Conservation (phyloP, 768 basidiomycete species). For the Collybia sp. region DNA sequence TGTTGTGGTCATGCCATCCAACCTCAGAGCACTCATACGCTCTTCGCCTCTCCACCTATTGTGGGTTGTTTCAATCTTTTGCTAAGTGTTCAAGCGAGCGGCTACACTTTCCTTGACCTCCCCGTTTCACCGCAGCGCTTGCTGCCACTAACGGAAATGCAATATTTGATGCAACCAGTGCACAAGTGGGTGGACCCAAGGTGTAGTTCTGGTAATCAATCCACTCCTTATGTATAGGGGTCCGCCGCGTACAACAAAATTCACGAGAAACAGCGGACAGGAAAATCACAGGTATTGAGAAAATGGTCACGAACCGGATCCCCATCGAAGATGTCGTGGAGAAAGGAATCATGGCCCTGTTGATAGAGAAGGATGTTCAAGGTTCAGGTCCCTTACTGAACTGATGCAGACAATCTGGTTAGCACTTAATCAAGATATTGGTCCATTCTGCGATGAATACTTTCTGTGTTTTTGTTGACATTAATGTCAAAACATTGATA, state of each 20-base stretch:
- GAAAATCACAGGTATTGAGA: constrained; percentile 31
- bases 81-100: too few relatives aligned
- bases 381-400: constrained; percentile 18
- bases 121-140: constrained; percentile 15
- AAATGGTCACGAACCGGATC: constrained; percentile 38
- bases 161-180: constrained; percentile 42
- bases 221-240: constrained; percentile 16
- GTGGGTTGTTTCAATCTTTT: too few relatives aligned
- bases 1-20: too few relatives aligned
- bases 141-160: constrained; percentile 23
- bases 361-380: constrained; percentile 35
- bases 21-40: too few relatives aligned
- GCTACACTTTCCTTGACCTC: too few relatives aligned
- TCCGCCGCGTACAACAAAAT: constrained; percentile 31
- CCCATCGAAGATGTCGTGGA: constrained; percentile 35
- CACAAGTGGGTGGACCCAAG: constrained; percentile 23
- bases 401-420: neutral
- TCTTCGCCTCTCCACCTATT: too few relatives aligned
- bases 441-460: constrained; percentile 17
- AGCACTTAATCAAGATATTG: constrained; percentile 30
- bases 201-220: neutral
- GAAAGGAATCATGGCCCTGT: constrained; percentile 33
- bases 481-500: too few relatives aligned
- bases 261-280: constrained; percentile 30
- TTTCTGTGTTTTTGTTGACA: too few relatives aligned